Base-by-base conservation (phyloP, 1,284 basidiomycete genomes). In the Ganoderma lingzhi region DNA sequence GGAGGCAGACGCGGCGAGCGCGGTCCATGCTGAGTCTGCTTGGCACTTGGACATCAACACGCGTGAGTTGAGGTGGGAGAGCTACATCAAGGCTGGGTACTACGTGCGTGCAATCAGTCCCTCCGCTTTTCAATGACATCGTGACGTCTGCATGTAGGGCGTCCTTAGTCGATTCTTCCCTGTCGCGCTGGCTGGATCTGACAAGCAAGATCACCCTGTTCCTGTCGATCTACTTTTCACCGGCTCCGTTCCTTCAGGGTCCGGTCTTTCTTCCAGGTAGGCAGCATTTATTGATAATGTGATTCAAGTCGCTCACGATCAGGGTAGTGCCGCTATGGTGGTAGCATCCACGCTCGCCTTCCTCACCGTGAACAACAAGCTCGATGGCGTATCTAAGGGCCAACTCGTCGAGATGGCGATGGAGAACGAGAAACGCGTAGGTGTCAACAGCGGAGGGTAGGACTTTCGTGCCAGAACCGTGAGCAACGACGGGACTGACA, bases 51-150 rank as follows among this genome's bases (percentile, higher is more conserved):
- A 91, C 55, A 94, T 95, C 68, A 86, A 93, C 75, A 90, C 87
- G 56, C 83, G 85, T 37, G 87, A 91, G 73, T 81, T 93, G 42
- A 83, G 92, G 66, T 96, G 94, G 95, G 93, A 94, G 77, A 94
- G 92, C 77, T 96, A 96, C 78, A 89, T 96, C 76, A 95, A 95
- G 78, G 94, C 93, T 15, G 90, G 91, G 12, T 93, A 93, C 74
- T 92, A 91, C 78, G 92, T 93, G 66, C 67, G 80, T 76, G 42
- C 64, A n/a, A 61, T 67, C 79, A 77, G 12, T 9, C 44, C 60
- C 63, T 28, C 66, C 55, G 32, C 51, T 37, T 65, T 65, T 28
- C 17, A 4, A n/a, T 17, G 48, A 15, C 6, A 23, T 30, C 55
- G 28, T 48, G 59, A 63, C 41, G n/a, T 65, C 65, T 23, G 69